phyloP scores from a whole-genome alignment of 164 flowering plant genomes.

The Echeveria elegans region DNA sequence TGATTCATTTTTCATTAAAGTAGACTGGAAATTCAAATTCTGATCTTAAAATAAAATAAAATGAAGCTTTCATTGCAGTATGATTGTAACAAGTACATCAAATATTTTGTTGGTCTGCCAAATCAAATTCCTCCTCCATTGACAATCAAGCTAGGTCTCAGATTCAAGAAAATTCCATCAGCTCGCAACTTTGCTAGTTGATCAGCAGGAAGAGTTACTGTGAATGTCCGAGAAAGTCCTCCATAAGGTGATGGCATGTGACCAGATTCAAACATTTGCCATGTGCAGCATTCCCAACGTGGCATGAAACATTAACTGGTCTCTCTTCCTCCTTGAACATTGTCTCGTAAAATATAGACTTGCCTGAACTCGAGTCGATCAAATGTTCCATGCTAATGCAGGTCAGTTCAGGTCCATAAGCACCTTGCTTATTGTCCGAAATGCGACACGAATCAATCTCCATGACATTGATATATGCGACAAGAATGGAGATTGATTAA shows the following conservation, averaged over 20 bases:
- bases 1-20: too few relatives aligned
- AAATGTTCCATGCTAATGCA: constrained; percentile 50
- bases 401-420: constrained; percentile 67
- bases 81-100: too few relatives aligned
- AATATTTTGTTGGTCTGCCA: neutral
- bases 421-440: too few relatives aligned
- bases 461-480: too few relatives aligned
- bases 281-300: constrained; percentile 41
- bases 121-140: constrained; percentile 16
- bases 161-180: constrained; percentile 30
- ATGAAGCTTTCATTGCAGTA: neutral
- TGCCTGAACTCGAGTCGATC: constrained; percentile 8
- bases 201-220: constrained; percentile 49
- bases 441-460: too few relatives aligned
- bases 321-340: constrained; percentile 26
- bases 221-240: constrained; percentile 50
- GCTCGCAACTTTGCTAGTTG: constrained; percentile 23
- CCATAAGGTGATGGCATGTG: constrained; percentile 58
- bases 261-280: constrained; percentile 67
- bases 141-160: constrained; percentile 35
- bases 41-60: too few relatives aligned
- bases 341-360: constrained; percentile 22
- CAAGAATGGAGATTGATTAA: constrained; percentile 23
- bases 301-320: constrained; percentile 58
- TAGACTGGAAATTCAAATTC: too few relatives aligned